phyloP scores from a whole-genome alignment of 768 basidiomycete genomes.

The Gyrodon lividus region DNA sequence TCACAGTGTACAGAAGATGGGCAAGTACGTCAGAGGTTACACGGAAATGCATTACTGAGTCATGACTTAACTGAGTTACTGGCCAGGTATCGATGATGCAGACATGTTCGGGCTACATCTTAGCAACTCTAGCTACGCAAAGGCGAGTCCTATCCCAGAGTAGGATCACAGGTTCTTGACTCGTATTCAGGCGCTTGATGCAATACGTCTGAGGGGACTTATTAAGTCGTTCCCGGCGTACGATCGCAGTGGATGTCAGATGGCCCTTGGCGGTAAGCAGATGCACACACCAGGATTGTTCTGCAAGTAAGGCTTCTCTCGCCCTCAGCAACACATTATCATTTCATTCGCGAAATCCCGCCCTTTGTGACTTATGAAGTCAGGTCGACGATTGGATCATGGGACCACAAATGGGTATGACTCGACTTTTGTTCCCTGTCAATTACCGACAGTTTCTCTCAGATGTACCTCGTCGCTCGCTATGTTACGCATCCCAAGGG shows the following conservation, averaged over 20 bases:
- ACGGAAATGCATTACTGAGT: not conserved
- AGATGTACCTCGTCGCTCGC: constrained; percentile 65
- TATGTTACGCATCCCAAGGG: constrained; percentile 55
- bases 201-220: constrained; percentile 47
- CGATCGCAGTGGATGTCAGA: constrained; percentile 58
- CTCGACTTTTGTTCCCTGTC: not conserved
- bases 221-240: constrained; percentile 55
- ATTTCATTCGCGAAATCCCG: constrained; percentile 70
- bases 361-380: constrained; percentile 63
- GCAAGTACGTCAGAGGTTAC: constrained; percentile 45
- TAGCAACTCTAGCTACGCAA: constrained; percentile 80
- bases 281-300: not conserved
- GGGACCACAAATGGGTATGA: constrained; percentile 79
- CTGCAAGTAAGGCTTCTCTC: not conserved
- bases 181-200: constrained; percentile 40
- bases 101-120: constrained; percentile 69
- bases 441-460: not conserved
- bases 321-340: constrained; percentile 57
- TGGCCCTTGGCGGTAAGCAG: constrained; percentile 48
- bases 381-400: constrained; percentile 51
- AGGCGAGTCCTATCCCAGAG: constrained; percentile 38
- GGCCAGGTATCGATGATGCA: constrained; percentile 65
- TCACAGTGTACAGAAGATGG: constrained; percentile 44
- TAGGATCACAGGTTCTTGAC: not conserved
- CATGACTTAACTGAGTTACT: not conserved